Base-by-base conservation (phyloP, 768 basidiomycete species). In the Pholiota microspora region DNA sequence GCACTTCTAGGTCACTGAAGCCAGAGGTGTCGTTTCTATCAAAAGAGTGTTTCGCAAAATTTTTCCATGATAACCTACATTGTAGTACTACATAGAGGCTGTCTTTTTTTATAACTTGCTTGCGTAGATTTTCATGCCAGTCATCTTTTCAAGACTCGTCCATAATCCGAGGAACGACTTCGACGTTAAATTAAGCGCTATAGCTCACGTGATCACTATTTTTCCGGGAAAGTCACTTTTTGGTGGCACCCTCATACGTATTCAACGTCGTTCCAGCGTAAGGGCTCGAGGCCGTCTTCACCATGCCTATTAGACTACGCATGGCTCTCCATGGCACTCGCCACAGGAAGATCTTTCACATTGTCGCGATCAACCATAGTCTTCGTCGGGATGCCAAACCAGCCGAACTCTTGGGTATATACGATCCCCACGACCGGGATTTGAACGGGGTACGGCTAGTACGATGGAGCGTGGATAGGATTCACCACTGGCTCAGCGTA, bases 391-490 rank as follows among this genome's bases (percentile, higher is more conserved):
- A 98, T 64, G 93, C 87, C 35, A 86, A 85, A 66, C 96, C 96
- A 10, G 80, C 90, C 62, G 96, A 98, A 71, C 79, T 85, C 34
- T 74, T 98, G 45, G 96, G 94, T 28, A 77, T 89, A 45, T 97
- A 89, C 74, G 77, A 92, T 69, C 94, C 92, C 3, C 83, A 79
- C 58, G 71, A 45, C 45, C 83, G 44, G 69, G 69, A 47, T 75
- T 67, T 15, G 79, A 76, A 32, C 69, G 76, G 55, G 69, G 73
- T 21, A 77, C 96, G 94, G 71, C 84, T 81, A 29, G 77, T 98
- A 53, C 81, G 87, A 62, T 98, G 95, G 94, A 94, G 93, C 69
- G 86, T 88, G 23, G 86, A 91, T 62, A 83, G 96, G 67, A 92
- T 98, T 68, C 79, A 80, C 55, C 93, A 91, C 65, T 98, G 96